phyloP scores from a whole-genome alignment of 1,284 basidiomycete species.

The Ustilago bromivora region DNA sequence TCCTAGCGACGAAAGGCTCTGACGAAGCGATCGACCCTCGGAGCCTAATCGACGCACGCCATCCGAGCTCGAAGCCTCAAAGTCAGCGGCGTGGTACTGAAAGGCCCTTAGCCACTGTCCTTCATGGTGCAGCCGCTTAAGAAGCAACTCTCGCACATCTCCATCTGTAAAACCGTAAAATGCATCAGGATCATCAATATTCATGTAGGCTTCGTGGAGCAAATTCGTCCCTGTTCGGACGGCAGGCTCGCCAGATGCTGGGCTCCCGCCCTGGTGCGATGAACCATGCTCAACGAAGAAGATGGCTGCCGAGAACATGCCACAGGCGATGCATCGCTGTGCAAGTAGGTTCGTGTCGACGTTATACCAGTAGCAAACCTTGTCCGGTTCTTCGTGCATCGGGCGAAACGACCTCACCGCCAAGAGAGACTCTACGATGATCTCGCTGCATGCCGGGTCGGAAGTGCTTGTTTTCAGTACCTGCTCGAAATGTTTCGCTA shows the following conservation, averaged over 20 bases:
- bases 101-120: slow-evolving; percentile 91
- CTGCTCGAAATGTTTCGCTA: slow-evolving; percentile 63
- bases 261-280: slow-evolving; percentile 72
- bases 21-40: slow-evolving; percentile 10
- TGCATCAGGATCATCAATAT: slow-evolving; percentile 96
- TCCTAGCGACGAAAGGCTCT: slow-evolving; percentile 81
- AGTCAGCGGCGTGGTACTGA: slow-evolving; percentile 84
- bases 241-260: slow-evolving; percentile 4
- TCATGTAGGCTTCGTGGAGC: slow-evolving; percentile 90
- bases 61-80: slow-evolving; percentile 72
- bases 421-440: slow-evolving; percentile 82
- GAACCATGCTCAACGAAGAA: slow-evolving; percentile 86
- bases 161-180: slow-evolving; percentile 89
- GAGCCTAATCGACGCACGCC: neutral
- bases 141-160: slow-evolving; percentile 82
- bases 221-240: slow-evolving; percentile 64
- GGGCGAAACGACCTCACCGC: slow-evolving; percentile 80
- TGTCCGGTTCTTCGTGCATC: slow-evolving; percentile 63
- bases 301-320: slow-evolving; percentile 86
- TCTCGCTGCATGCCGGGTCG: slow-evolving; percentile 74
- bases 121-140: slow-evolving; percentile 90
- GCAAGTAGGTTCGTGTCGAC: slow-evolving; percentile 81
- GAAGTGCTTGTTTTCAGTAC: slow-evolving; percentile 74
- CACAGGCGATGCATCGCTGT: slow-evolving; percentile 80
- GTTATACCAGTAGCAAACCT: slow-evolving; percentile 85